These are phyloP conservation scores for Backusella mclennaniae DNA, from an alignment of 192 early-diverging fungal genomes.

Conservation along the genomic window DNA sequence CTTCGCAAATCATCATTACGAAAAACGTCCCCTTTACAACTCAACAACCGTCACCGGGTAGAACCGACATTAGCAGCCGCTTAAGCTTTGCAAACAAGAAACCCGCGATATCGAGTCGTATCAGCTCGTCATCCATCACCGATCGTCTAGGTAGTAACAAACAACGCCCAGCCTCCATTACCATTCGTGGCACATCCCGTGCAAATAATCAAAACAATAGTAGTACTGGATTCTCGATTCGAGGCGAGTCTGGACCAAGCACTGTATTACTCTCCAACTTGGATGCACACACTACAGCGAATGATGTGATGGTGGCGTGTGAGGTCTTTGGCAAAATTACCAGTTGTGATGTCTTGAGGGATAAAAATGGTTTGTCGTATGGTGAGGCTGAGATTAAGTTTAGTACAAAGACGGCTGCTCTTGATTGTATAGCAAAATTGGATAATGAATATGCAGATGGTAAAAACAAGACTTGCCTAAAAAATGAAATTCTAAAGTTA, in stretches of 20 bases:
- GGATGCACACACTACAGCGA: slow-evolving; percentile 43
- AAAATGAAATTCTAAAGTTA: background rate
- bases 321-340: slow-evolving; percentile 34
- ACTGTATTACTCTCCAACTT: slow-evolving; percentile 47
- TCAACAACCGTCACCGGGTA: background rate
- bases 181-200: background rate
- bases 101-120: background rate
- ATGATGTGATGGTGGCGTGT: slow-evolving; percentile 45
- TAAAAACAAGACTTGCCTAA: background rate
- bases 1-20: slow-evolving; percentile 27
- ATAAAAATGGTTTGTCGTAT: slow-evolving; percentile 32
- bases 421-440: slow-evolving; percentile 42
- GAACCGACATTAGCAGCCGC: background rate
- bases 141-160: background rate
- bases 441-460: slow-evolving; percentile 49
- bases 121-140: background rate
- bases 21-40: slow-evolving; percentile 8
- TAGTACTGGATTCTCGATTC: slow-evolving; percentile 30
- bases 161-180: background rate
- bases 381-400: slow-evolving; percentile 50
- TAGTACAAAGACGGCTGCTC: slow-evolving; percentile 36
- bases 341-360: slow-evolving; percentile 34
- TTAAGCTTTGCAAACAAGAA: background rate
- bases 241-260: slow-evolving; percentile 48
- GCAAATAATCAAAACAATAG: background rate